Conservation (phyloP, 2,329 filamentous ascomycete species). For the Phaeosphaeria sp. region DNA sequence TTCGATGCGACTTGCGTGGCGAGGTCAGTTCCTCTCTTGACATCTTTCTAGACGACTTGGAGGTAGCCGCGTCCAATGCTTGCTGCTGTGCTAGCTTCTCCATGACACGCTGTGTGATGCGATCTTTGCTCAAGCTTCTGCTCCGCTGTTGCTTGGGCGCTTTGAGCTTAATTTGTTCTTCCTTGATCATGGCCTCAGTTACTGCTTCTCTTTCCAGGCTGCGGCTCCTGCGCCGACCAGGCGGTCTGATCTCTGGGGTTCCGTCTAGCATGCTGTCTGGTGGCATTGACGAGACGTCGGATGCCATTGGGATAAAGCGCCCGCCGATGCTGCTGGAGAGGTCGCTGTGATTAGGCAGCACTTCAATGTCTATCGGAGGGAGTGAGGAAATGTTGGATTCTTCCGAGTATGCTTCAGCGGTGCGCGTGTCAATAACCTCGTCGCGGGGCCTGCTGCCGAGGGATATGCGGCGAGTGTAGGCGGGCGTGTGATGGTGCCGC, state of each 20-base stretch:
- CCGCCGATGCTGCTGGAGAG: constrained; percentile 66
- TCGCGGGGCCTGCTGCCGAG: constrained; percentile 57
- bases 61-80: constrained; percentile 51
- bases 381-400: constrained; percentile 75
- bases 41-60: constrained; percentile 26
- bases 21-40: constrained; percentile 39
- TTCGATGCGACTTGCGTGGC: constrained; percentile 40
- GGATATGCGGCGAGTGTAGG: constrained; percentile 71
- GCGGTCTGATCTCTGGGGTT: constrained; percentile 52
- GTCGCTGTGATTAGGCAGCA: constrained; percentile 75
- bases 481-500: constrained; percentile 71
- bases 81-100: constrained; percentile 67
- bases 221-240: constrained; percentile 57
- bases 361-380: constrained; percentile 81
- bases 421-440: constrained; percentile 31
- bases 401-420: constrained; percentile 69
- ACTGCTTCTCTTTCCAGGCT: constrained; percentile 54
- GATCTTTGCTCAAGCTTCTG: constrained; percentile 70
- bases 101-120: constrained; percentile 71
- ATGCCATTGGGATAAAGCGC: constrained; percentile 71
- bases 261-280: constrained; percentile 73
- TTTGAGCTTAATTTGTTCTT: constrained; percentile 57
- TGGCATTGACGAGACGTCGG: constrained; percentile 86
- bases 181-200: constrained; percentile 22
- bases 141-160: constrained; percentile 65